Evolutionary conservation across 148 eudicot genomes (phyloP).

Genomic region (Beta vulgaris): DNA sequence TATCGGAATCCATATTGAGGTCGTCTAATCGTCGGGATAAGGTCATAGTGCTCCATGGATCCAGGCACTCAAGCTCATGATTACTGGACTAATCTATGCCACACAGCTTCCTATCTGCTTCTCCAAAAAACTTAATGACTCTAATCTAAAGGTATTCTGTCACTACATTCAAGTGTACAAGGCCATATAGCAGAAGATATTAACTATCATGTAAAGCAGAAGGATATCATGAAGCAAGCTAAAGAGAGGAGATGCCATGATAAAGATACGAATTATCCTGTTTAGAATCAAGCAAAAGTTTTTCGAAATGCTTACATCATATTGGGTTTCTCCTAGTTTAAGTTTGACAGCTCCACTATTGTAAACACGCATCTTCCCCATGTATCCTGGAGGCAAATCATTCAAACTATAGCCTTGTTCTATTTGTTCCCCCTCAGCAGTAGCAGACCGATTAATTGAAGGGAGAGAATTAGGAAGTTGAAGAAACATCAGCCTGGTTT

Average conservation of each 20-base stretch:
- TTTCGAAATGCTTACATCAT: conserved; percentile 48
- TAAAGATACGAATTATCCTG: neutral
- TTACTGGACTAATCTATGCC: too few relatives aligned
- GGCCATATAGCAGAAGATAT: neutral
- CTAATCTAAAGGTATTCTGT: neutral
- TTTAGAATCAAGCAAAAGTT: neutral
- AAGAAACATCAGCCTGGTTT: conserved; percentile 44
- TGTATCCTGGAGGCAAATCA: conserved; percentile 50
- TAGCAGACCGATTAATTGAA: conserved; percentile 27
- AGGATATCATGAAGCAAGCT: conserved; percentile 4
- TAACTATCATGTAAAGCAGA: neutral
- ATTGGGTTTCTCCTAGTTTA: conserved; percentile 65
- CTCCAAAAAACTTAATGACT: neutral
- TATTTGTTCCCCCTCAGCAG: conserved; percentile 47
- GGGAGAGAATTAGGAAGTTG: conserved; percentile 62
- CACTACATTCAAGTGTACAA: neutral
- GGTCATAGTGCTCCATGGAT: neutral
- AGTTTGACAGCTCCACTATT: conserved; percentile 75
- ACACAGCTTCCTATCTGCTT: neutral
- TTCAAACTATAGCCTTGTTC: conserved; percentile 36
- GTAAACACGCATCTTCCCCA: conserved; percentile 81
- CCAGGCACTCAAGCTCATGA: neutral
- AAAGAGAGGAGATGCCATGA: neutral
- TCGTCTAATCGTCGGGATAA: too few relatives aligned
- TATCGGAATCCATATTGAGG: too few relatives aligned